phyloP scores from a whole-genome alignment of 2,329 filamentous ascomycete genomes.

The Pyrenochaeta sp. region DNA sequence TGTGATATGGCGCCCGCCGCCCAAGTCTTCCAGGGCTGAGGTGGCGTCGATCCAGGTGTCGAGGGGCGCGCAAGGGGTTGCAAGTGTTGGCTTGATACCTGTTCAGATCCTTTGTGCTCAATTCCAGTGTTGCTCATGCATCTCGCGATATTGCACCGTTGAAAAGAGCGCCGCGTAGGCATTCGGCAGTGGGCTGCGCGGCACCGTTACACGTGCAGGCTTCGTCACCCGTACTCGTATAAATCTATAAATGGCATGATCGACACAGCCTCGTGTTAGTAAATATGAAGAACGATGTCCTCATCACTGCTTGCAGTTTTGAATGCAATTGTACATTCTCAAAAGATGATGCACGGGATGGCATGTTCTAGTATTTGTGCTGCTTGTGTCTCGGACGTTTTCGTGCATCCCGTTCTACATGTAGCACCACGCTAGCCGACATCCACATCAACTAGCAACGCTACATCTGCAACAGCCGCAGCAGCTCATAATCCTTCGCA shows the following conservation, averaged over 20 bases:
- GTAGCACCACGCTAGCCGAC: not conserved
- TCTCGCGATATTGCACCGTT: not conserved
- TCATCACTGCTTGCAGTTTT: too few species aligned
- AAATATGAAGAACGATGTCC: too few species aligned
- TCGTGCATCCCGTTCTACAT: too few species aligned
- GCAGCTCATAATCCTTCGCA: conserved; percentile 43
- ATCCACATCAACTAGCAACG: too few species aligned
- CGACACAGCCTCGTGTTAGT: too few species aligned
- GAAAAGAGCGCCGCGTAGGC: not conserved
- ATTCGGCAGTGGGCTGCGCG: not conserved
- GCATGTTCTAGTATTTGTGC: not conserved
- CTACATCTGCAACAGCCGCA: conserved; percentile 35
- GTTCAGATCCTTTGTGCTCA: too few species aligned
- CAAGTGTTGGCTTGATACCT: too few species aligned
- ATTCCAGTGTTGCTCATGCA: not conserved
- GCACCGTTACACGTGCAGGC: conserved; percentile 1
- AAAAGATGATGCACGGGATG: not conserved
- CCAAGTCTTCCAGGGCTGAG: conserved; percentile 13
- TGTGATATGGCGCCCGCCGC: conserved; percentile 17
- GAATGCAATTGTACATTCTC: too few species aligned
- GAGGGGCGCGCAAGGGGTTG: conserved; percentile 5
- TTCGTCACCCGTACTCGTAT: conserved; percentile 14
- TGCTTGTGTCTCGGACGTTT: conserved; percentile 3
- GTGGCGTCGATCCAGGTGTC: conserved; percentile 1
- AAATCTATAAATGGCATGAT: conserved; percentile 14